Percentiles rank a stretch among this genome's conserved stretches.
Evolutionary conservation across 805 yeast genomes (phyloP).

Genomic region (Candida ascalaphidarum): DNA sequence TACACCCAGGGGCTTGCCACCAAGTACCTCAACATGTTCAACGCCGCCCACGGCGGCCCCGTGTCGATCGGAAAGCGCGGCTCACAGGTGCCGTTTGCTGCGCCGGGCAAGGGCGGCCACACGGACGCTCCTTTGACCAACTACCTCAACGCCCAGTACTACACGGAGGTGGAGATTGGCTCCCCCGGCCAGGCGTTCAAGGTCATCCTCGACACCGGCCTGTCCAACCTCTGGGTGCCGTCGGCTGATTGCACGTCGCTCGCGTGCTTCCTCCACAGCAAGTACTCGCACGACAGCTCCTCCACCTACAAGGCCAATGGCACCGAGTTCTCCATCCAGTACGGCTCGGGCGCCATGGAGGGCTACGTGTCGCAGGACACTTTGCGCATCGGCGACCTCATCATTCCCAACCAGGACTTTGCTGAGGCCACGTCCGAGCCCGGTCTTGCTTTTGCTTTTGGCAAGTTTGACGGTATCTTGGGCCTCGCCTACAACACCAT

Average conservation of each 20-base stretch:
- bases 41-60: conserved; percentile 21
- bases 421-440: conserved; percentile 98
- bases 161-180: conserved; percentile 83
- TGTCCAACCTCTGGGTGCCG: conserved; percentile 97
- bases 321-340: conserved; percentile 72
- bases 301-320: conserved; percentile 84
- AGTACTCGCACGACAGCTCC: conserved; percentile 81
- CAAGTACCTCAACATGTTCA: conserved; percentile 49
- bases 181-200: conserved; percentile 91
- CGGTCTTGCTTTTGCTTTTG: conserved; percentile 96
- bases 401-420: conserved; percentile 82
- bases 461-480: conserved; percentile 95
- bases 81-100: conserved; percentile 8
- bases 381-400: conserved; percentile 72
- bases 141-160: conserved; percentile 94
- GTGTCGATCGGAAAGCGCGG: conserved; percentile 5
- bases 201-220: conserved; percentile 93
- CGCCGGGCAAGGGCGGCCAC: conserved; percentile 16
- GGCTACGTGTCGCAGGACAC: conserved; percentile 89
- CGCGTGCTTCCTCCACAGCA: conserved; percentile 91
- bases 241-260: conserved; percentile 80
- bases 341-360: conserved; percentile 89
- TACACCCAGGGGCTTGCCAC: conserved; percentile 52
- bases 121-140: conserved; percentile 84
- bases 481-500: conserved; percentile 93